Percentiles rank a stretch among this genome's conserved stretches.
These are phyloP conservation scores for Geosmithia flava DNA, from an alignment of 2,329 filamentous ascomycete genomes.

Conservation along the genomic window DNA sequence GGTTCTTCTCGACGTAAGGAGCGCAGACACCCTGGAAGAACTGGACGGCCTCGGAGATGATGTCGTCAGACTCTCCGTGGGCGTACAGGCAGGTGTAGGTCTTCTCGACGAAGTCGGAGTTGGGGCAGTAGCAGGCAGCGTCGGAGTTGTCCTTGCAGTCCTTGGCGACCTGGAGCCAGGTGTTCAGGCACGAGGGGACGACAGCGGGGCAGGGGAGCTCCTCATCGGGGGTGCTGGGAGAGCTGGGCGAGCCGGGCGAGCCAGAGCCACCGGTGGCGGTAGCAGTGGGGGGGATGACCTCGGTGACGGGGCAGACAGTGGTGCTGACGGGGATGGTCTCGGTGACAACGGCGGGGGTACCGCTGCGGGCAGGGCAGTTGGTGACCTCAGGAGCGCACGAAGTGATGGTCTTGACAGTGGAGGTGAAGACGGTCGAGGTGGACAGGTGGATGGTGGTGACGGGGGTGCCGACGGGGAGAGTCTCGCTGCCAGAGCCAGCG, in stretches of 20 bases:
- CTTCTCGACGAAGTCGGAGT: conserved; percentile 60
- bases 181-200: conserved; percentile 83
- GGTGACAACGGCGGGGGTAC: conserved; percentile 30
- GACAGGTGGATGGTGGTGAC: conserved; percentile 20
- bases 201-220: conserved; percentile 48
- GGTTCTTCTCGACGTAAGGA: conserved; percentile 60
- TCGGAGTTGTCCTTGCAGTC: conserved; percentile 79
- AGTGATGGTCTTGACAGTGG: conserved; percentile 34
- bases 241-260: conserved; percentile 39
- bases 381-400: conserved; percentile 31
- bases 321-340: conserved; percentile 44
- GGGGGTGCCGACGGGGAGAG: conserved; percentile 5
- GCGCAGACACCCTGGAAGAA: conserved; percentile 93
- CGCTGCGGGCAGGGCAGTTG: conserved; percentile 36
- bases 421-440: conserved; percentile 38
- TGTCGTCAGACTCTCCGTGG: conserved; percentile 53
- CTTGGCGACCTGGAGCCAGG: conserved; percentile 59
- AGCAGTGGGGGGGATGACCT: conserved; percentile 19
- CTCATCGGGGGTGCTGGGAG: conserved; percentile 19
- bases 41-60: conserved; percentile 58
- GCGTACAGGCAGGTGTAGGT: conserved; percentile 74
- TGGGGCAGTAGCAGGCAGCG: conserved; percentile 74
- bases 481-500: background rate
- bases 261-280: conserved; percentile 16
- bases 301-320: conserved; percentile 49